Evolutionary conservation across 2,329 filamentous ascomycete genomes (phyloP), one percentile per base, ranked within the genome.

Genomic region (Cercospora citrullina): DNA sequence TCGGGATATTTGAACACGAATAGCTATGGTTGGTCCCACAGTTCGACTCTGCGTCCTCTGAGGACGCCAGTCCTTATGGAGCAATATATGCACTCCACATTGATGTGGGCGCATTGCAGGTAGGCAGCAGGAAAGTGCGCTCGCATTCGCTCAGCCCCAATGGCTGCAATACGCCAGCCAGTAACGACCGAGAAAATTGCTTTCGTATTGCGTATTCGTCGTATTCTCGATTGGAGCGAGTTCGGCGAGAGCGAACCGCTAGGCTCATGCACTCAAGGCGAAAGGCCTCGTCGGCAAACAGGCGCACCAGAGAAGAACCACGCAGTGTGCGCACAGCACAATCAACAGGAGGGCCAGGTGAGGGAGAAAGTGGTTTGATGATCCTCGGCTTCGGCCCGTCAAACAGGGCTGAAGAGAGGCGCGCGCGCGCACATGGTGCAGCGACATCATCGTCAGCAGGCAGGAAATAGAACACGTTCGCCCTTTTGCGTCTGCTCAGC

Each of bases 381-480:
- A 55, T 55, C 23, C 48, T 55, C 23, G 48, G 48, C 48, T n/a
- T n/a, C 48, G 48, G 48, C 48, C 48, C 48, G 48, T 26, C 14
- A 26, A 55, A 48, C 48, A 55, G 48, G 48, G 48, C 48, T 55
- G 48, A 28, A 55, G 48, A 53, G 14, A 55, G 23, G 6, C 21
- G 48, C 23, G 48, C 23, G 48, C 48, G 16, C 12, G 48, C 48
- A 48, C 14, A 55, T 28, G 36, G 48, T 55, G 48, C 14, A 2
- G 48, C 48, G 48, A 55, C 48, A 55, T 55, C 48, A 55, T 55
- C 5, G 48, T 55, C 48, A 55, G 48, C 48, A 55, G 48, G 23
- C 48, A 55, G 48, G 48, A 55, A 42, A 55, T 28, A 28, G 48
- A 55, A 55, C 48, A 55, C 48, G 48, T 55, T 55, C 48, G 48